phyloP scores from a whole-genome alignment of 495 filamentous ascomycete genomes.

The Lasiosphaeriaceae sp. region DNA sequence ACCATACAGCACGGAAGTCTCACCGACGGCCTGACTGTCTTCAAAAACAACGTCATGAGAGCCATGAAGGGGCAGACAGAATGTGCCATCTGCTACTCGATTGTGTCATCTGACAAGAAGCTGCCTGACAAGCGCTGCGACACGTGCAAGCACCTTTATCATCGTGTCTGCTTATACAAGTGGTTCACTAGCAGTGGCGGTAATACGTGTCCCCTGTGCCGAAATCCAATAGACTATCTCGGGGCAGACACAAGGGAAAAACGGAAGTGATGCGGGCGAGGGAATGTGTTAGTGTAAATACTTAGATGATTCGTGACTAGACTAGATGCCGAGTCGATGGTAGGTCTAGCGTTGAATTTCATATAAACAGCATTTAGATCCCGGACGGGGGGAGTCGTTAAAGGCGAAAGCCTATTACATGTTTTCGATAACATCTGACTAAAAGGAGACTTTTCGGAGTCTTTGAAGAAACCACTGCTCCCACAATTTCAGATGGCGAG shows the following conservation, averaged over 20 bases:
- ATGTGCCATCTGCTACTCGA: constrained; percentile 95
- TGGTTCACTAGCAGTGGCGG: constrained; percentile 94
- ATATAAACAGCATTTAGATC: too few species aligned
- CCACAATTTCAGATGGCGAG: too few species aligned
- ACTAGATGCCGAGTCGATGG: too few species aligned
- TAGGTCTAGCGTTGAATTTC: too few species aligned
- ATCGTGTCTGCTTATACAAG: constrained; percentile 81
- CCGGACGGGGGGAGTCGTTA: too few species aligned
- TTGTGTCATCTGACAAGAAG: constrained; percentile 80
- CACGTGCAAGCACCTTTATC: constrained; percentile 94
- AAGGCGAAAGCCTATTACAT: too few species aligned
- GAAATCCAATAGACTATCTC: constrained; percentile 73
- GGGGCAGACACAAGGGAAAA: constrained; percentile 20
- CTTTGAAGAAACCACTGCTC: too few species aligned
- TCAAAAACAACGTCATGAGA: constrained; percentile 76
- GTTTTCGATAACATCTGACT: too few species aligned
- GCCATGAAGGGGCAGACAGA: constrained; percentile 90
- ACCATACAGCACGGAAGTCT: constrained; percentile 63
- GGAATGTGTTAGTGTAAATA: too few species aligned
- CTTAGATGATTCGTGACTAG: too few species aligned
- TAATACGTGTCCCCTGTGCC: constrained; percentile 84
- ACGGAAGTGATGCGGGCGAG: too few species aligned
- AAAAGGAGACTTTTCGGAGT: too few species aligned
- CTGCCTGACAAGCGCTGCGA: constrained; percentile 86
- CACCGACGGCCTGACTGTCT: constrained; percentile 78